A percentile compares a stretch with the other conserved stretches of the same genome.
Evolutionary conservation across 2,329 filamentous ascomycete species (phyloP).

Genomic region (Parastagonospora nodorum): DNA sequence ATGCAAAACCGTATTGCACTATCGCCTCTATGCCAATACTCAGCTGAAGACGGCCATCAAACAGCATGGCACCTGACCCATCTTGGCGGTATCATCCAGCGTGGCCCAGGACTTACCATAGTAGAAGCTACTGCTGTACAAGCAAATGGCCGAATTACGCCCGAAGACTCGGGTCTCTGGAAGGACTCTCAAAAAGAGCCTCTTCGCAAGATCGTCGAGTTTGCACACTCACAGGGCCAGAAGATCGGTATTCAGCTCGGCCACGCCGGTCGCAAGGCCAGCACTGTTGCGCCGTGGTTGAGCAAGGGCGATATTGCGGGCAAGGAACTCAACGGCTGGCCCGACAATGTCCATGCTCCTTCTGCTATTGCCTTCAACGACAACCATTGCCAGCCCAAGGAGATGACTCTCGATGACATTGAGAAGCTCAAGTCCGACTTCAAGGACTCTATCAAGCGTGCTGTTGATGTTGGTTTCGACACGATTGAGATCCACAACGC

Average conservation of each 20-base stretch:
- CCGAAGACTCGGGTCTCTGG: slow-evolving; percentile 81
- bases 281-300: slow-evolving; percentile 68
- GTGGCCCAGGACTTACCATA: slow-evolving; percentile 74
- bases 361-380: slow-evolving; percentile 67
- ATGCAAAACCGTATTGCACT: slow-evolving; percentile 71
- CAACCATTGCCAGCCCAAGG: slow-evolving; percentile 66
- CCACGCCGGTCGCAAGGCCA: slow-evolving; percentile 74
- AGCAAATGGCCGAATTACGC: slow-evolving; percentile 80
- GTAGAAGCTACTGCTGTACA: slow-evolving; percentile 80
- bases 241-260: slow-evolving; percentile 79
- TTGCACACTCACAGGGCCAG: slow-evolving; percentile 77
- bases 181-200: slow-evolving; percentile 79
- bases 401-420: slow-evolving; percentile 72
- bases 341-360: slow-evolving; percentile 61
- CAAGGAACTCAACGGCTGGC: slow-evolving; percentile 60
- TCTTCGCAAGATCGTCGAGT: slow-evolving; percentile 73
- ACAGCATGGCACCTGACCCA: slow-evolving; percentile 85
- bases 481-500: slow-evolving; percentile 80
- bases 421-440: slow-evolving; percentile 66
- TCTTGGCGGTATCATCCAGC: slow-evolving; percentile 75
- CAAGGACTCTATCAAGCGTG: slow-evolving; percentile 63
- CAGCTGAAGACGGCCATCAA: slow-evolving; percentile 70
- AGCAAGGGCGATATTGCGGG: slow-evolving; percentile 59
- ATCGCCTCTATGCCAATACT: slow-evolving; percentile 64
- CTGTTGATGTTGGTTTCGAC: slow-evolving; percentile 69